Base-by-base conservation (phyloP, 2,329 filamentous ascomycete genomes). In the Anisogramma anomala region DNA sequence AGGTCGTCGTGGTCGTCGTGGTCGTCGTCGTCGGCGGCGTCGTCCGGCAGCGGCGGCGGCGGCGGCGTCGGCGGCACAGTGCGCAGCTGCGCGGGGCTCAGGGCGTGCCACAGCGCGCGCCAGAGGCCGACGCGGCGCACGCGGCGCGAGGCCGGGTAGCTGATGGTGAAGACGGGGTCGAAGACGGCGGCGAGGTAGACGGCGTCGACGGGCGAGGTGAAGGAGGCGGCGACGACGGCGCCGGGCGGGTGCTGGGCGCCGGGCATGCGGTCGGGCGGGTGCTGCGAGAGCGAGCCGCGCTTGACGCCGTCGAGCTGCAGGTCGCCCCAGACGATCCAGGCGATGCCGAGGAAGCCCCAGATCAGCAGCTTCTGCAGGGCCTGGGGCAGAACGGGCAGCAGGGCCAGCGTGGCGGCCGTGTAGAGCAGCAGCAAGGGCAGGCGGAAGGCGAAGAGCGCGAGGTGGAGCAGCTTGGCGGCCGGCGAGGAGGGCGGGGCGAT, bases 281-380 rank as follows among this genome's bases (percentile, higher is more conserved):
- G 79, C 54, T 82, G 79, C 34, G 82, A 79, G 23, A 94, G 69
- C 19, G 82, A 88, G 65, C 91, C 91, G 64, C 87, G 84, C 63
- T 85, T 88, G 40, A 98, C 91, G 44, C 89, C 89, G 59, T 98
- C 91, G 50, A 98, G 85, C 61, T 95, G 89, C n/a, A 98, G 68
- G 62, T 98, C 91, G 42, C 95, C 81, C 89, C 89, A 96, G 87
- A 88, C 96, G 43, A 98, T 84, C 20, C 91, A 89, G 0, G 88
- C 86, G 45, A 94, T 82, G 27, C 79, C 82, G 52, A 98, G 74
- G 50, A 96, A 74, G 46, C 78, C 74, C 89, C 91, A 96, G 39
- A 96, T 66, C 36, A 86, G 77, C 10, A 84, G 77, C 64, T 96
- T 96, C 55, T 86, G 86, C 32, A 79, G 55, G 44, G 69, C 59